Percentiles rank a stretch among this genome's conserved stretches.
Conservation (phyloP, 2,329 filamentous ascomycete species). For the Furcasterigmium furcatum region DNA sequence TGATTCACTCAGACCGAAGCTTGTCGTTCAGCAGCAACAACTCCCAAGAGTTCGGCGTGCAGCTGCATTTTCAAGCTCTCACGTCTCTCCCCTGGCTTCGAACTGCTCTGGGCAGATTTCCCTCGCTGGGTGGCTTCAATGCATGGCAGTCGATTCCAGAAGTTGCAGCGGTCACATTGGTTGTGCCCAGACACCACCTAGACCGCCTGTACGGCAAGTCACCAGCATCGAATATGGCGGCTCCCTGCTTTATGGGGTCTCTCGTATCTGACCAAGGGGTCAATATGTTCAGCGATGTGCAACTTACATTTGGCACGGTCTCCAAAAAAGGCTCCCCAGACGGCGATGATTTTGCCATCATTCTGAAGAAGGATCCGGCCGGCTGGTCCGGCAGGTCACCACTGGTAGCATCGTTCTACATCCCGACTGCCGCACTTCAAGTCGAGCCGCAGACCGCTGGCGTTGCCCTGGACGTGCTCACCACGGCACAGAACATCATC, state of each 20-base stretch:
- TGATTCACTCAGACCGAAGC: slow-evolving; percentile 23
- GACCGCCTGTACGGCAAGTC: slow-evolving; percentile 19
- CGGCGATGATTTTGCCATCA: slow-evolving; percentile 25
- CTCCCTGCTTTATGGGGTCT: slow-evolving; percentile 25
- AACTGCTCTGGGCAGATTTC: slow-evolving; percentile 13
- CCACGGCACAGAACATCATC: slow-evolving; percentile 16
- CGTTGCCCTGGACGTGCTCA: slow-evolving; percentile 27
- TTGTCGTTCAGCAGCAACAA: slow-evolving; percentile 24
- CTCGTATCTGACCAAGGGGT: slow-evolving; percentile 23
- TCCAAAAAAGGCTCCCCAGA: slow-evolving; percentile 17
- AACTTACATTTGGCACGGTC: slow-evolving; percentile 36
- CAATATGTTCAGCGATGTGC: slow-evolving; percentile 34
- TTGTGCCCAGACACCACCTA: slow-evolving; percentile 25
- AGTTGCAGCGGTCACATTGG: slow-evolving; percentile 30
- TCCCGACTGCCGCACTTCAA: slow-evolving; percentile 29
- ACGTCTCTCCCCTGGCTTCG: slow-evolving; percentile 25
- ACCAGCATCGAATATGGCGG: slow-evolving; percentile 10
- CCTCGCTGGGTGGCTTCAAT: slow-evolving; percentile 22
- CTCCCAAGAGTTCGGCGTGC: slow-evolving; percentile 28
- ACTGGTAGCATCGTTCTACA: slow-evolving; percentile 37
- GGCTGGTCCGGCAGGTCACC: slow-evolving; percentile 33
- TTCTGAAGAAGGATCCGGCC: slow-evolving; percentile 26
- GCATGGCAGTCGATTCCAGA: slow-evolving; percentile 33
- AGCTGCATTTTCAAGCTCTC: slow-evolving; percentile 31
- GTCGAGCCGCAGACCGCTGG: slow-evolving; percentile 22